These are phyloP conservation scores for Daphne laureola DNA, from an alignment of 441 rosid species.

Conservation along the genomic window DNA sequence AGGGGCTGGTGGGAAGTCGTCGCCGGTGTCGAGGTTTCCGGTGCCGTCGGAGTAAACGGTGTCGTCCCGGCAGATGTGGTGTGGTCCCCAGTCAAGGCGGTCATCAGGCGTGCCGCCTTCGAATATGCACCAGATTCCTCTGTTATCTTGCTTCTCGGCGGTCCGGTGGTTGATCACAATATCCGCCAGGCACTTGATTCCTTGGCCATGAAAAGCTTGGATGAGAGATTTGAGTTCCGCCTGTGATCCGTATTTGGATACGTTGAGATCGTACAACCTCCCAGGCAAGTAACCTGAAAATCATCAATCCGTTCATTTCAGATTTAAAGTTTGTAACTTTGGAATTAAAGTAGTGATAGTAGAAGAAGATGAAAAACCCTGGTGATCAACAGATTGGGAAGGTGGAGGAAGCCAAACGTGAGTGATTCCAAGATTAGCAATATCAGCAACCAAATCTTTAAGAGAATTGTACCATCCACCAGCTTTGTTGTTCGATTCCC, in stretches of 20 bases:
- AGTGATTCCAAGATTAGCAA: constrained; percentile 43
- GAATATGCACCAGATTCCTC: constrained; percentile 60
- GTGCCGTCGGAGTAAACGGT: constrained; percentile 38
- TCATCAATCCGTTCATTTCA: too few species aligned
- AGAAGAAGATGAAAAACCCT: constrained; percentile 25
- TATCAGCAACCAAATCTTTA: constrained; percentile 31
- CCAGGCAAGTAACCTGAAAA: constrained; percentile 78
- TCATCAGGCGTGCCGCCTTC: constrained; percentile 77
- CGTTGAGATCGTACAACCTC: constrained; percentile 62
- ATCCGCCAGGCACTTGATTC: constrained; percentile 71
- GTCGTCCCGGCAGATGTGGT: constrained; percentile 55
- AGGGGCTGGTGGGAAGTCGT: constrained; percentile 41
- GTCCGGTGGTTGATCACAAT: constrained; percentile 85
- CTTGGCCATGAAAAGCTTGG: constrained; percentile 37
- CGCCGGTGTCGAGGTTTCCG: constrained; percentile 65
- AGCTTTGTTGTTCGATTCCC: constrained; percentile 45
- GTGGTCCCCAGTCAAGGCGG: constrained; percentile 81
- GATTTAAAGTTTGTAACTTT: too few species aligned
- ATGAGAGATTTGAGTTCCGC: constrained; percentile 45
- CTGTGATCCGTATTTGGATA: constrained; percentile 67
- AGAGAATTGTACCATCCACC: constrained; percentile 62
- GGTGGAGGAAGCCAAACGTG: constrained; percentile 72
- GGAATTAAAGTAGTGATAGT: too few species aligned
- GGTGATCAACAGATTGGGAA: constrained; percentile 36
- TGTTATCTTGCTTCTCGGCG: constrained; percentile 54